Conservation (phyloP, 495 filamentous ascomycete genomes). For the Daldinia decipiens region DNA sequence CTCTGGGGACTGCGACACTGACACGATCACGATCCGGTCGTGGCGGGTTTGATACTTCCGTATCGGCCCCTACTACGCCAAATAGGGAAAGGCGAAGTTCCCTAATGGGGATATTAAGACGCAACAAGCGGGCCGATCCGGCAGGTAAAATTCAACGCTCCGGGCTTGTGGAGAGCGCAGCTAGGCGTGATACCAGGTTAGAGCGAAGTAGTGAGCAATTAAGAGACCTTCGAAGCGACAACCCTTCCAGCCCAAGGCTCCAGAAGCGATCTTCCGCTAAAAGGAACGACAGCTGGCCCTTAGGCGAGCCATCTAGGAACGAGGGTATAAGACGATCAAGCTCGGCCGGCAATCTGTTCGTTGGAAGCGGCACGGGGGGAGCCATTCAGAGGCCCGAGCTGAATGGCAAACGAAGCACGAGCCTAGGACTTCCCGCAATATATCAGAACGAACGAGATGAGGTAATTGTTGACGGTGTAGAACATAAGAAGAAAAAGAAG, state of each 20-base stretch:
- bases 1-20: constrained; percentile 45
- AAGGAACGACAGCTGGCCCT: constrained; percentile 32
- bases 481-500: constrained; percentile 69
- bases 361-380: constrained; percentile 10
- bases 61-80: constrained; percentile 30
- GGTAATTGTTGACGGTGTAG: constrained; percentile 42
- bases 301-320: constrained; percentile 22
- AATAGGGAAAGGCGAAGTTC: constrained; percentile 48
- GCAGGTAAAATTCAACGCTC: constrained; percentile 55
- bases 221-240: constrained; percentile 39
- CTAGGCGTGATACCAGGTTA: constrained; percentile 61
- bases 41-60: constrained; percentile 44
- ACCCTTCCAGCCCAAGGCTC: constrained; percentile 44
- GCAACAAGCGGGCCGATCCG: constrained; percentile 55
- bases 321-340: constrained; percentile 36
- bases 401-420: constrained; percentile 33
- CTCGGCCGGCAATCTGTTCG: constrained; percentile 48
- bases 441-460: constrained; percentile 33
- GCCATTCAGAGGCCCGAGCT: constrained; percentile 22
- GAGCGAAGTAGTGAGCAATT: constrained; percentile 60
- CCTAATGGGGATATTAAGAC: constrained; percentile 58
- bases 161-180: constrained; percentile 58
- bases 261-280: constrained; percentile 47
- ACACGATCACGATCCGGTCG: constrained; percentile 51
- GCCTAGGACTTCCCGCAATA: constrained; percentile 27